phyloP scores from a whole-genome alignment of 2,329 filamentous ascomycete genomes.

The Pseudocercospora macadamiae region DNA sequence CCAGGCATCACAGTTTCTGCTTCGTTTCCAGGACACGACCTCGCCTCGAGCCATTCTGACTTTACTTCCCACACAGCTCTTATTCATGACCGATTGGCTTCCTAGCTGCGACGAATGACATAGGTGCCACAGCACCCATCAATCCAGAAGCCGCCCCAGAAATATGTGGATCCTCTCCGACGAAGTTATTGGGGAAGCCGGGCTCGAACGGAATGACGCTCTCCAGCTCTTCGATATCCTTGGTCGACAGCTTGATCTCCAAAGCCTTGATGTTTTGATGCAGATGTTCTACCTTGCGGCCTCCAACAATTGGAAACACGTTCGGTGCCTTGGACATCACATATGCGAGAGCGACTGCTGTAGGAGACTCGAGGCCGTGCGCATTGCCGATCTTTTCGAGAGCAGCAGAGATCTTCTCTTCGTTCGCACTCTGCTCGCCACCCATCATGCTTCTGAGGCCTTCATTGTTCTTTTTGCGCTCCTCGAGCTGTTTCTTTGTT shows the following conservation, averaged over 20 bases:
- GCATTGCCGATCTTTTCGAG: slow-evolving; percentile 63
- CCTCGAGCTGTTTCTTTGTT: slow-evolving; percentile 49
- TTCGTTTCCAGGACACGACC: too few species aligned
- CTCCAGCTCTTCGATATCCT: slow-evolving; percentile 71
- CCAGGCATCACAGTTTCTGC: too few species aligned
- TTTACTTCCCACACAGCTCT: too few species aligned
- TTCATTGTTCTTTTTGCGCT: slow-evolving; percentile 44
- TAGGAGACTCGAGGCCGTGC: slow-evolving; percentile 49
- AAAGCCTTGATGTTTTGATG: slow-evolving; percentile 71
- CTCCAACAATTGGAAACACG: slow-evolving; percentile 67
- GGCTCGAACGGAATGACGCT: slow-evolving; percentile 62
- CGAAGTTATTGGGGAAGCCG: slow-evolving; percentile 68
- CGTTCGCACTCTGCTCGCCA: slow-evolving; percentile 45
- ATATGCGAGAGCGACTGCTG: slow-evolving; percentile 63
- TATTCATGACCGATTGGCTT: slow-evolving; percentile 41
- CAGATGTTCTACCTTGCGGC: slow-evolving; percentile 70
- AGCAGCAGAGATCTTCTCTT: slow-evolving; percentile 57
- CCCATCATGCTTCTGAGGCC: slow-evolving; percentile 34
- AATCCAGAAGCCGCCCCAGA: slow-evolving; percentile 31
- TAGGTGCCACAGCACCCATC: slow-evolving; percentile 32
- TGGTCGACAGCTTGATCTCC: slow-evolving; percentile 58
- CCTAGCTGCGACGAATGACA: slow-evolving; percentile 31
- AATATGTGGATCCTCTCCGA: slow-evolving; percentile 43
- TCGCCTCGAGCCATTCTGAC: too few species aligned
- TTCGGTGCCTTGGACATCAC: slow-evolving; percentile 65